Evolutionary conservation across 2,329 filamentous ascomycete species (phyloP), one percentile per base, ranked within the genome.

Genomic region (Raffaelea deltoideospora): DNA sequence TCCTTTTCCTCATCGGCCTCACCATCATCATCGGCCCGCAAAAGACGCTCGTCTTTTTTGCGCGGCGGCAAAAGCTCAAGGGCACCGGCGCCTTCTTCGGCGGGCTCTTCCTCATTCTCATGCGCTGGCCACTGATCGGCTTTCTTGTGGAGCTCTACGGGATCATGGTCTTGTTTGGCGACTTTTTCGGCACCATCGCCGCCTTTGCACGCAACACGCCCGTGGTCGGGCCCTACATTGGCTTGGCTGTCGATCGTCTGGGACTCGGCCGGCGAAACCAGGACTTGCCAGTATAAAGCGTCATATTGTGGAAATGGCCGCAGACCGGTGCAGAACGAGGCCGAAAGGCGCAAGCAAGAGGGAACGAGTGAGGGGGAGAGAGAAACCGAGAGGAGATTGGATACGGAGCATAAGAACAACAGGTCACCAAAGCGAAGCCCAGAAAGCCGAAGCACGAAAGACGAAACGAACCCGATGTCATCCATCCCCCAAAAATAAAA

Each of bases 1-100:
- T 98, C 58, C 85, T 98, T 57, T 96, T 98, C 69, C 75, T 98
- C 37, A 84, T 94, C 63, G 90, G 90, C 56, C 75, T 98, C 20
- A 93, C 87, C 22, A 80, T 96, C 41, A 92, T 96, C 50, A 94
- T 98, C 61, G 90, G 90, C 31, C 72, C 84, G 19, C 72, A 81
- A 57, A 95, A 95, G 56, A 96, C 90, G 0, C 66, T 88, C 45
- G 67, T 81, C 54, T 98, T 98, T 75, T 98, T 98, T 65, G 83
- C 86, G 35, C 80, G 90, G 43, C 79, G 77, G 49, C 85, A 95
- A 55, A 98, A 98, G 60, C 73, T 84, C 50, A 86, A 86, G 53
- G 90, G 90, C 45, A 95, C 85, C 1, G 78, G 77, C 5, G 87
- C 87, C 14, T 98, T 98, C 62, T 78, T 82, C 49, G 63, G 65